Percentiles rank a stretch among this genome's conserved stretches.
Conservation (phyloP, 306 rosid species). For the Vigna trinervia region DNA sequence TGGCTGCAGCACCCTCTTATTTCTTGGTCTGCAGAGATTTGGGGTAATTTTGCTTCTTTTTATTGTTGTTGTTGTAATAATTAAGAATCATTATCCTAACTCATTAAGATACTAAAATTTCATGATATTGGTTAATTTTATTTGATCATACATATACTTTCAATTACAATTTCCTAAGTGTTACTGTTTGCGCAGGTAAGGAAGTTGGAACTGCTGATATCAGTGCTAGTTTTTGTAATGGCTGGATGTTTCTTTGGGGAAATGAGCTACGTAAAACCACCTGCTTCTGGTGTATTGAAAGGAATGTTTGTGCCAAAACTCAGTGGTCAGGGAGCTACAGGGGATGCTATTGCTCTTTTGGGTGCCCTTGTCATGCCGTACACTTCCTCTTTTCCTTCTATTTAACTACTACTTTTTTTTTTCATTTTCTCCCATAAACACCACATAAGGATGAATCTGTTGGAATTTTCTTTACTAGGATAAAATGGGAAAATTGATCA, state of each 20-base stretch:
- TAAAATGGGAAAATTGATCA: too few relatives aligned
- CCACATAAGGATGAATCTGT: too few relatives aligned
- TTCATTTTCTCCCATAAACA: background rate
- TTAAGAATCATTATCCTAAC: slow-evolving; percentile 10
- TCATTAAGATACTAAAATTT: slow-evolving; percentile 3
- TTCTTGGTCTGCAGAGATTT: slow-evolving; percentile 79
- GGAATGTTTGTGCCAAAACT: slow-evolving; percentile 81
- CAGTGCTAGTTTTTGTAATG: slow-evolving; percentile 66
- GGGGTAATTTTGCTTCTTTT: slow-evolving; percentile 58
- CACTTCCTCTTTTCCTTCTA: slow-evolving; percentile 10
- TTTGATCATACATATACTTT: background rate
- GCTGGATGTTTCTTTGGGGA: slow-evolving; percentile 93
- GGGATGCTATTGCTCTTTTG: slow-evolving; percentile 82
- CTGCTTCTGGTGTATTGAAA: slow-evolving; percentile 47
- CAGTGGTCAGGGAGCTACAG: slow-evolving; percentile 69
- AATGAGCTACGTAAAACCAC: slow-evolving; percentile 82
- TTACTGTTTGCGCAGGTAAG: slow-evolving; percentile 51
- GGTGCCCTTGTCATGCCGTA: slow-evolving; percentile 98
- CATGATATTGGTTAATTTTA: background rate
- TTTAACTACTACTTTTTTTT: background rate
- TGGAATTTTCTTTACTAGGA: too few relatives aligned
- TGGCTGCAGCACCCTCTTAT: slow-evolving; percentile 81
- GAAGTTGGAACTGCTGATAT: slow-evolving; percentile 77
- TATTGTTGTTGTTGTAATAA: background rate
- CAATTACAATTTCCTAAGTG: background rate